Evolutionary conservation across 116 monocot genomes (phyloP).

Genomic region (Papilionanthe hybrid): DNA sequence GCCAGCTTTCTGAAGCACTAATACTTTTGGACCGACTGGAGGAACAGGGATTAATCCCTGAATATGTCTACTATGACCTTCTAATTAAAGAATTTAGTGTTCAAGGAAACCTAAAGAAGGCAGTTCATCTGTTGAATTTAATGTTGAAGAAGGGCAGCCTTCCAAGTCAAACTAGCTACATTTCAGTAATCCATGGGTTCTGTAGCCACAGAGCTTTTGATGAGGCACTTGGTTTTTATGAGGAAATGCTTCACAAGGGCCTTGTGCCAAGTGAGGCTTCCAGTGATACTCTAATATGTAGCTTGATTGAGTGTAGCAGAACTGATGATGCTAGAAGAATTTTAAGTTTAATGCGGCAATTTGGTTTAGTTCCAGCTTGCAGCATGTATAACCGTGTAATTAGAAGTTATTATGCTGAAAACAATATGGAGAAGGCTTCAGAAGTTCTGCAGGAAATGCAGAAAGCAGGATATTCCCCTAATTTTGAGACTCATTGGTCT

Average conservation of each 20-base stretch:
- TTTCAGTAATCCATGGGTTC: slow-evolving; percentile 43
- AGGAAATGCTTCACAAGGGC: slow-evolving; percentile 62
- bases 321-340: slow-evolving; percentile 49
- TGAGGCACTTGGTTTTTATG: slow-evolving; percentile 69
- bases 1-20: slow-evolving; percentile 49
- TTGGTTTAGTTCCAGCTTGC: slow-evolving; percentile 34
- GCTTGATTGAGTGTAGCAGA: slow-evolving; percentile 55
- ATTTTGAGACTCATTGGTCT: slow-evolving; percentile 90
- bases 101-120: slow-evolving; percentile 37
- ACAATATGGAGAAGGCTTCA: slow-evolving; percentile 53
- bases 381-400: slow-evolving; percentile 52
- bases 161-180: slow-evolving; percentile 75
- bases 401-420: slow-evolving; percentile 42
- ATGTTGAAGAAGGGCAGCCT: slow-evolving; percentile 68
- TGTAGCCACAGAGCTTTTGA: slow-evolving; percentile 42
- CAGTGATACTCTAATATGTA: slow-evolving; percentile 38
- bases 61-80: slow-evolving; percentile 33
- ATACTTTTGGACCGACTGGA: slow-evolving; percentile 28
- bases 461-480: slow-evolving; percentile 55
- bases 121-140: slow-evolving; percentile 56
- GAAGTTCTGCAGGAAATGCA: slow-evolving; percentile 82
- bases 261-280: slow-evolving; percentile 35
- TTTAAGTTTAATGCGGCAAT: slow-evolving; percentile 41
- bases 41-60: slow-evolving; percentile 24
- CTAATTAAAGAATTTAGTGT: slow-evolving; percentile 54